Percentiles rank a stretch among this genome's conserved stretches.
Conservation (phyloP, 1,139 yeast species). For the Pneumocystis carinii region DNA sequence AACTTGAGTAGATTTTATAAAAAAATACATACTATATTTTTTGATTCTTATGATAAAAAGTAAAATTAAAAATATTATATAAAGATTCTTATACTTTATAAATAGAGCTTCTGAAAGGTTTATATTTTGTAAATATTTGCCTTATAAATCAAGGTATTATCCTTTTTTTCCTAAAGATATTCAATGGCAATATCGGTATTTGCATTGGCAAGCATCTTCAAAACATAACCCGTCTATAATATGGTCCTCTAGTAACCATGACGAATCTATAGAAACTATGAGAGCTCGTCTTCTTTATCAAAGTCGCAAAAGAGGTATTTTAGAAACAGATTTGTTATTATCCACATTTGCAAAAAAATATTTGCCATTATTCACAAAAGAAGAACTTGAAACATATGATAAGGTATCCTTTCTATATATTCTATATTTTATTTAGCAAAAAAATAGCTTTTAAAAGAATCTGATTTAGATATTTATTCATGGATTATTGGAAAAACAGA, state of each 20-base stretch:
- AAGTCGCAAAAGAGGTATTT: conserved; percentile 85
- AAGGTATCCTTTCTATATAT: conserved; percentile 15
- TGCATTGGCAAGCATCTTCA: not conserved
- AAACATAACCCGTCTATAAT: conserved; percentile 63
- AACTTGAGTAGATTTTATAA: not conserved
- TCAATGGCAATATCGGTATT: not conserved
- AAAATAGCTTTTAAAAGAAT: conserved; percentile 52
- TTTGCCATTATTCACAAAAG: conserved; percentile 42
- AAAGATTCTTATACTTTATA: not conserved
- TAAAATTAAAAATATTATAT: not conserved
- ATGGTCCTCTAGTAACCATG: conserved; percentile 20
- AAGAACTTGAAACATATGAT: conserved; percentile 75
- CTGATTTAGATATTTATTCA: conserved; percentile 96
- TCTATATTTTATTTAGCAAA: too few relatives aligned
- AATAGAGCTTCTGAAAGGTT: not conserved
- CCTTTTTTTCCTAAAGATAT: not conserved
- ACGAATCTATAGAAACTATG: conserved; percentile 62
- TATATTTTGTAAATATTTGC: not conserved
- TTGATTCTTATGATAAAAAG: not conserved
- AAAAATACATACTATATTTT: not conserved
- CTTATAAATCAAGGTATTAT: not conserved
- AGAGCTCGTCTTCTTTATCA: conserved; percentile 82
- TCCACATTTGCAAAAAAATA: conserved; percentile 73
- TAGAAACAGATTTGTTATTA: conserved; percentile 77
- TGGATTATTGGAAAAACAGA: conserved; percentile 83